phyloP scores from a whole-genome alignment of 768 basidiomycete genomes.

The Podaxis sp. region DNA sequence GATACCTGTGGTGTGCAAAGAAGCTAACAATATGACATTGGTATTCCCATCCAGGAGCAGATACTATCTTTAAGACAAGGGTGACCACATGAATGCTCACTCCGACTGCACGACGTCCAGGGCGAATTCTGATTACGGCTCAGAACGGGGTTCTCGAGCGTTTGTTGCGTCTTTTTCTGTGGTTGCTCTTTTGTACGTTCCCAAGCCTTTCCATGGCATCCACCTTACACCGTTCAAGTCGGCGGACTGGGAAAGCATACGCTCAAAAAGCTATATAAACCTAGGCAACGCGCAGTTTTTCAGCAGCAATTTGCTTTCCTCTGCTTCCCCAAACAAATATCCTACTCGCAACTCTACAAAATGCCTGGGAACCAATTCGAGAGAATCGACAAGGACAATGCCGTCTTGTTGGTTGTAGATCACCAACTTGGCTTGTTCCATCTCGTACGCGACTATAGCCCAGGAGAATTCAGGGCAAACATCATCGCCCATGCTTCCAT shows the following conservation, averaged over 20 bases:
- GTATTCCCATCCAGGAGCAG: background rate
- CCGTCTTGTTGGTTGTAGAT: constrained; percentile 44
- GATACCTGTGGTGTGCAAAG: background rate
- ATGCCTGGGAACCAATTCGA: background rate
- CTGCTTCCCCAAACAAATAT: background rate
- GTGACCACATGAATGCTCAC: background rate
- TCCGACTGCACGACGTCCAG: background rate
- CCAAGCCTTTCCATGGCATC: background rate
- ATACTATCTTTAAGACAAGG: background rate
- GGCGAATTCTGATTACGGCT: background rate
- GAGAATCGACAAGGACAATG: constrained; percentile 43
- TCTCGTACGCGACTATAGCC: constrained; percentile 38
- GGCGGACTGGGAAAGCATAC: background rate
- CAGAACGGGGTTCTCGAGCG: background rate
- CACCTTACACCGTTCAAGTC: background rate
- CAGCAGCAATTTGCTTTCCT: background rate
- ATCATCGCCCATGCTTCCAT: constrained; percentile 46
- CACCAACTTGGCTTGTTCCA: constrained; percentile 50
- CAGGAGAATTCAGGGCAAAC: constrained; percentile 40
- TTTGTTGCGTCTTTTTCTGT: background rate
- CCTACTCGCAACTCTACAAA: background rate
- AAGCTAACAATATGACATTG: background rate
- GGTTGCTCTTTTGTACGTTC: background rate
- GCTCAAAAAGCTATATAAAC: background rate
- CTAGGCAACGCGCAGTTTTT: background rate